Base-by-base conservation (phyloP, 768 basidiomycete genomes). In the Boletales sp. region DNA sequence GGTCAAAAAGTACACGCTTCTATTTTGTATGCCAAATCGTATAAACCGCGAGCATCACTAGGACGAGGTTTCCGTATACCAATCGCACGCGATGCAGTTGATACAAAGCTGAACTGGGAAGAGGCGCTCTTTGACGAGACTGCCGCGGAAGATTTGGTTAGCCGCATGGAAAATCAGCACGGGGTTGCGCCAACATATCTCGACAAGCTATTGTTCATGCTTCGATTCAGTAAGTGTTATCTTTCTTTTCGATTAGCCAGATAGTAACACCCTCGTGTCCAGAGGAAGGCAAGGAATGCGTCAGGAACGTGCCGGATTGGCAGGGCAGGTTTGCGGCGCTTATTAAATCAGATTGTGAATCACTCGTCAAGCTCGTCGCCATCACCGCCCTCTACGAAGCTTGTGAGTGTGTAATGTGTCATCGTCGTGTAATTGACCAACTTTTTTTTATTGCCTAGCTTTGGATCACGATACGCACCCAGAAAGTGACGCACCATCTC, bases 1-100 rank as follows among this genome's bases (percentile, higher is more conserved):
- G 57, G 63, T 17, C 62, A 64, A 38, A 64, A 64, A 21, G 46
- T 64, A 1, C 62, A 64, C n/a, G 53, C 59, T 36, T 65, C 60
- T 9, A 46, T 64, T 37, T 18, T 64, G 42, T 52, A 48, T 41
- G 59, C 62, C 1, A 61, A 56, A 10, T 38, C 49, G 15, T 63
- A 63, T 34, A 47, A 45, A 17, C 62, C 62, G 11, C 43, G 11
- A 1, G 59, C 56, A n/a, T 54, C 51, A 2, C 35, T 56, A 3
- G 62, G 62, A 32, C 52, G 56, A 5, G 62, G 62, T 19, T 63
- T 64, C 40, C 59, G 61, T 8, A 55, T 63, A 29, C 54, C 62
- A 4, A 42, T 44, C 24, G 17, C 43, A 17, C 54, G 42, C 2
- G 13, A 19, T 4, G 43, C 24, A 38, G 31, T 34, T 2, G 53